Evolutionary conservation across 106 monocot genomes (phyloP), one percentile per base, ranked within the genome.

Genomic region (Allium cepa): DNA sequence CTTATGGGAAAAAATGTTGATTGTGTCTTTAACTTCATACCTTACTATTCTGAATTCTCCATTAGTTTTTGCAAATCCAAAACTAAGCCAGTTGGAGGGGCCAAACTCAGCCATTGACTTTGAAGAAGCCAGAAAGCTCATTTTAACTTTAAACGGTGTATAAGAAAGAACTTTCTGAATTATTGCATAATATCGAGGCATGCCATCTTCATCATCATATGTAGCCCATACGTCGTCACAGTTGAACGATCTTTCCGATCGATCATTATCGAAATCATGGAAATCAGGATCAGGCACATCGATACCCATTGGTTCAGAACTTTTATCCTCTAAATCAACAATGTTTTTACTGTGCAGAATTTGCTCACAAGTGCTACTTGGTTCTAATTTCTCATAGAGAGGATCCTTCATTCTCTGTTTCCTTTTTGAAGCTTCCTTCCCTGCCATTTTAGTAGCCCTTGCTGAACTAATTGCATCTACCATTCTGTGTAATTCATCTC

Each of bases 1-100:
- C 53, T 22, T 64, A 60, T 92, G 91, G 12, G 91, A 92, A 62
- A 92, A 92, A 28, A 80, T 80, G 71, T 87, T 84, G 22, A 92
- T 53, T 36, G 71, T 71, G 27, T 78, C 73, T 58, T 66, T 69
- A 46, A 60, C 58, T 66, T 82, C 77, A 53, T 73, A 72, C 56
- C 53, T 78, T 9, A 81, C 82, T 9, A 82, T 64, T 57, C 78
- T 72, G 62, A 88, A 87, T 26, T 73, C 78, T 12, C 91, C 91
- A 76, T 64, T 79, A 51, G 80, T 82, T 59, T 87, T 85, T 36
- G 87, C 66, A 62, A 81, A 77, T 11, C 78, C 80, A 63, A 61
- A 75, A 17, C 61, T 36, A 57, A 62, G 57, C 84, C 80, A 84
- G 17, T 75, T 66, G 53, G 73, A 36, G 11, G 84, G 26, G 26